phyloP scores from a whole-genome alignment of 192 early-diverging fungal species.

The Backusella morwellensis region DNA sequence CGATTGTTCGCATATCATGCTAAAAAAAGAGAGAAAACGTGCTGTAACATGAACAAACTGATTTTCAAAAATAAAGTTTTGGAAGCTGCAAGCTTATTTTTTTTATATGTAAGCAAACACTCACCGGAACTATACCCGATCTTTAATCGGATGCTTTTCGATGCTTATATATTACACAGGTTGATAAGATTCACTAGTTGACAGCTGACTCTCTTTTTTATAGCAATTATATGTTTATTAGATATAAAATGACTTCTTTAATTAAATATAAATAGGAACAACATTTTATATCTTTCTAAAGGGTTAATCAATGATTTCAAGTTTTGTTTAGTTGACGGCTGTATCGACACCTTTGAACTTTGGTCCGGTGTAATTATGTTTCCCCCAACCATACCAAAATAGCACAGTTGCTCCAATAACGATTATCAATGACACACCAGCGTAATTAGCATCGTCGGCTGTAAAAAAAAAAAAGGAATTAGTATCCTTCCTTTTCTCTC shows the following conservation, averaged over 20 bases:
- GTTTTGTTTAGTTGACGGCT: not conserved
- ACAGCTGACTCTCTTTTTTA: too few relatives aligned
- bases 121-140: not conserved
- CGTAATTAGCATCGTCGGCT: conserved; percentile 23
- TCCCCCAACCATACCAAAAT: conserved; percentile 13
- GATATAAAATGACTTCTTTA: not conserved
- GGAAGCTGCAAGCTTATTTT: not conserved
- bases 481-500: not conserved
- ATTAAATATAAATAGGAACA: not conserved
- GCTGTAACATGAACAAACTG: not conserved
- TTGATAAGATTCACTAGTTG: too few relatives aligned
- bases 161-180: not conserved
- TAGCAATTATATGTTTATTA: too few relatives aligned
- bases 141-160: not conserved
- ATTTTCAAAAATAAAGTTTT: not conserved
- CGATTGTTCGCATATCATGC: not conserved
- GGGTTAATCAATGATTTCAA: not conserved
- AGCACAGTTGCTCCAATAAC: not conserved
- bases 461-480: not conserved
- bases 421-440: conserved; percentile 11
- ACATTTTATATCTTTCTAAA: not conserved
- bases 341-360: not conserved
- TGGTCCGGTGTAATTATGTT: conserved; percentile 12
- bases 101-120: not conserved
- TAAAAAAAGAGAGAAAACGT: not conserved